A percentile compares a stretch with the other conserved stretches of the same genome.
phyloP scores from a whole-genome alignment of 1,284 basidiomycete species.

The Apiotrichum veenhuisii region DNA sequence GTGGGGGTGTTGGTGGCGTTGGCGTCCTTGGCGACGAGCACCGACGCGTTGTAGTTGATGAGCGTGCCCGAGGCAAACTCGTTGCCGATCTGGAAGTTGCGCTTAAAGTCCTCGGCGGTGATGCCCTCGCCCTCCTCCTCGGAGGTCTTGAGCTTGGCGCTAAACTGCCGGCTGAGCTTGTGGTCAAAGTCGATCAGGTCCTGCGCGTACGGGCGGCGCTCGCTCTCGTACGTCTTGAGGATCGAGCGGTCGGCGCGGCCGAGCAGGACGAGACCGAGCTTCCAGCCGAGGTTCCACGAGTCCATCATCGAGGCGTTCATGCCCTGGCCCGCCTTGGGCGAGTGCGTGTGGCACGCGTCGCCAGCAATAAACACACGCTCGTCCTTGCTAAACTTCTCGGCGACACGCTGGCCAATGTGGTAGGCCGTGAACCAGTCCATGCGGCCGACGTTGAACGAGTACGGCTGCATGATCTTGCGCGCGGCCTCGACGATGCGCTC shows the following conservation, averaged over 20 bases:
- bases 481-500: constrained; percentile 33
- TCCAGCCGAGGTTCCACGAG: constrained; percentile 52
- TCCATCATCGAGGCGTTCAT: constrained; percentile 40
- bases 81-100: constrained; percentile 10
- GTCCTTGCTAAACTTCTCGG: constrained; percentile 13
- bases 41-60: constrained; percentile 44
- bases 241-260: constrained; percentile 65
- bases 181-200: constrained; percentile 77
- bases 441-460: constrained; percentile 31
- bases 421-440: constrained; percentile 44
- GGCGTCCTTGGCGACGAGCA: constrained; percentile 9
- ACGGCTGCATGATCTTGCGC: constrained; percentile 35
- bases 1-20: background rate
- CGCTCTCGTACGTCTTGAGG: constrained; percentile 56
- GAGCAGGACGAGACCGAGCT: constrained; percentile 51
- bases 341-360: constrained; percentile 39
- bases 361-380: constrained; percentile 39
- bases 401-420: constrained; percentile 39
- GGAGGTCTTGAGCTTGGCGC: constrained; percentile 55
- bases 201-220: constrained; percentile 40
- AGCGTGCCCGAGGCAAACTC: constrained; percentile 25
- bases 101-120: constrained; percentile 49
- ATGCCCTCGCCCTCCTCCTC: constrained; percentile 48
- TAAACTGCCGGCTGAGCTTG: constrained; percentile 68
- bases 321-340: constrained; percentile 39